phyloP scores from a whole-genome alignment of 1,284 basidiomycete species.

The Peniophora sp. region DNA sequence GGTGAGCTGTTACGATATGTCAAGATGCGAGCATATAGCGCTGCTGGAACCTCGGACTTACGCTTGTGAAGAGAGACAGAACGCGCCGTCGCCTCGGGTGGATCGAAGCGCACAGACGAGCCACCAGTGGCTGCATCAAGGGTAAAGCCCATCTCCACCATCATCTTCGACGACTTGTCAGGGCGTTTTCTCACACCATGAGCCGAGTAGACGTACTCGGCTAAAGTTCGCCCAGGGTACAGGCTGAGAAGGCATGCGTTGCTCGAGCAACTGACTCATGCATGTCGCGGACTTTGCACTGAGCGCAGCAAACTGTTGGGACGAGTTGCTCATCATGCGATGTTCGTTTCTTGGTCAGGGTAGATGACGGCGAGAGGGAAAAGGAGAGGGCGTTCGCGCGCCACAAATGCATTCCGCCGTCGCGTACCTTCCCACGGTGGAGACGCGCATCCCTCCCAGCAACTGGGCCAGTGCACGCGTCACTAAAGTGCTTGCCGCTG shows the following conservation, averaged over 20 bases:
- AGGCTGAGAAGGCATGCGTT: constrained; percentile 42
- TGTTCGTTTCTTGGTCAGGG: too few relatives aligned
- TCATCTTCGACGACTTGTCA: constrained; percentile 36
- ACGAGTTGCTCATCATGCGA: too few relatives aligned
- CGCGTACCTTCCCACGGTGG: too few relatives aligned
- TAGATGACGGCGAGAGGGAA: too few relatives aligned
- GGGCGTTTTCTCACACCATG: constrained; percentile 1
- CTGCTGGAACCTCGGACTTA: constrained; percentile 25
- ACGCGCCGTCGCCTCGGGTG: constrained; percentile 33
- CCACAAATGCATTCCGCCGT: too few relatives aligned
- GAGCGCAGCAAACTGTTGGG: constrained; percentile 35
- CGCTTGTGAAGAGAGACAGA: constrained; percentile 73
- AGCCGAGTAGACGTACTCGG: constrained; percentile 28
- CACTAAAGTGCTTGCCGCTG: too few relatives aligned
- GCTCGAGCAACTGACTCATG: constrained; percentile 58
- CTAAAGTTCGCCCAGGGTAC: constrained; percentile 72
- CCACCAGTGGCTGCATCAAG: constrained; percentile 71
- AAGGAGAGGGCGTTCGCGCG: too few relatives aligned
- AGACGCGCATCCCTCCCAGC: too few relatives aligned
- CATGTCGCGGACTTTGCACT: constrained; percentile 48
- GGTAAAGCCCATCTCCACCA: constrained; percentile 70
- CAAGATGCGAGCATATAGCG: too few relatives aligned
- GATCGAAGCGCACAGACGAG: constrained; percentile 75
- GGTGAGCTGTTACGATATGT: constrained; percentile 48
- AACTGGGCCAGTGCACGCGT: too few relatives aligned